Conservation (phyloP, 2,329 filamentous ascomycete species). For the Aspergillus ochraceus region DNA sequence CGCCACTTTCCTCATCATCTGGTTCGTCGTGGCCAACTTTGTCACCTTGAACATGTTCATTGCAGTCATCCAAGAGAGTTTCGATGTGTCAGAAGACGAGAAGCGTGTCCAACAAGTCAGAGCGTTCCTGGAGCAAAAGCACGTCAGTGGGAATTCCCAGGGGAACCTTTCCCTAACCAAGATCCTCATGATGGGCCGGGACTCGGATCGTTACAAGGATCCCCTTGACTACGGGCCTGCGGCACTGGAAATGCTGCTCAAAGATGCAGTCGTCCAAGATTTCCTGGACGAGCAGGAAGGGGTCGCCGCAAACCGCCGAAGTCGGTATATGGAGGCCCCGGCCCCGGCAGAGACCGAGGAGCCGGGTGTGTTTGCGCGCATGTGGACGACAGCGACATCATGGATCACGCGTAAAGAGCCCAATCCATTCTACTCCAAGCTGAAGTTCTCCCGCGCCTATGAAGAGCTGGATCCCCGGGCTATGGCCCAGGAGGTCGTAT, state of each 20-base stretch:
- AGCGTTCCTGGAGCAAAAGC: constrained; percentile 88
- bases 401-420: constrained; percentile 68
- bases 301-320: constrained; percentile 25
- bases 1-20: constrained; percentile 84
- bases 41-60: constrained; percentile 99
- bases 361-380: constrained; percentile 59
- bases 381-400: constrained; percentile 62
- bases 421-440: constrained; percentile 91
- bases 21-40: constrained; percentile 94
- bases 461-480: constrained; percentile 79
- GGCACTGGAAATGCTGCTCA: constrained; percentile 92
- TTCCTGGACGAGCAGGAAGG: constrained; percentile 76
- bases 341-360: constrained; percentile 47
- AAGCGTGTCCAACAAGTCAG: constrained; percentile 96
- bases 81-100: constrained; percentile 97
- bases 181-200: constrained; percentile 63
- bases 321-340: constrained; percentile 28
- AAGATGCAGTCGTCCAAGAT: constrained; percentile 91
- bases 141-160: constrained; percentile 67
- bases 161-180: constrained; percentile 66
- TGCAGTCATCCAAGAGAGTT: constrained; percentile 99
- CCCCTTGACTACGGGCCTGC: constrained; percentile 89
- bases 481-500: constrained; percentile 88
- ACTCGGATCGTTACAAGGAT: constrained; percentile 66
- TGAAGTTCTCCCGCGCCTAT: constrained; percentile 68